Evolutionary conservation across 2,329 filamentous ascomycete species (phyloP).

Genomic region (Exophiala oligosperma): DNA sequence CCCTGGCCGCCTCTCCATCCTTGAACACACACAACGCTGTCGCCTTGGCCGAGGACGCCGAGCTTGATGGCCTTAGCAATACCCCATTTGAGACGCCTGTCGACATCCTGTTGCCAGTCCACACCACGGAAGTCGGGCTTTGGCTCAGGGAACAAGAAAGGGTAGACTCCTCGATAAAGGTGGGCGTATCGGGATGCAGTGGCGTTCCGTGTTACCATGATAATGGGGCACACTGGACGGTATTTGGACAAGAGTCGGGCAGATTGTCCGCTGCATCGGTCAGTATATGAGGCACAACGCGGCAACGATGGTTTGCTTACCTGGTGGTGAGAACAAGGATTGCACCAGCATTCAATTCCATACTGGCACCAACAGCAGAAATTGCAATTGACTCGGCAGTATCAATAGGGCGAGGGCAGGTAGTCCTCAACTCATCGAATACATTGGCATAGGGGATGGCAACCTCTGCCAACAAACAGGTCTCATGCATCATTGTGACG

Average conservation of each 20-base stretch:
- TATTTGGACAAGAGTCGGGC: slow-evolving; percentile 97
- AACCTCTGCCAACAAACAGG: slow-evolving; percentile 93
- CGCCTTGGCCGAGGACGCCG: slow-evolving; percentile 74
- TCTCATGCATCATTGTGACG: slow-evolving; percentile 97
- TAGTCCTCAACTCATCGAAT: slow-evolving; percentile 89
- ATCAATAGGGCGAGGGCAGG: slow-evolving; percentile 78
- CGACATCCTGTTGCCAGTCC: slow-evolving; percentile 95
- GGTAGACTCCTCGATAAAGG: slow-evolving; percentile 96
- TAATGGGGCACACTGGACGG: slow-evolving; percentile 96
- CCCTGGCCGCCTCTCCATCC: slow-evolving; percentile 68
- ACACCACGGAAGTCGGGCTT: slow-evolving; percentile 89
- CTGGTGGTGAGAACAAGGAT: slow-evolving; percentile 95
- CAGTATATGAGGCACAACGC: too few species aligned
- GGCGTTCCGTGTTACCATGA: slow-evolving; percentile 93
- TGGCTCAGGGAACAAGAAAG: slow-evolving; percentile 87
- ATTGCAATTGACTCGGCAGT: slow-evolving; percentile 95
- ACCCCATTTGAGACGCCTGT: slow-evolving; percentile 96
- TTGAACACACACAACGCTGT: slow-evolving; percentile 67
- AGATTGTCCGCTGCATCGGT: slow-evolving; percentile 69
- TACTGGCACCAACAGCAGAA: slow-evolving; percentile 90
- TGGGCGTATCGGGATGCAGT: slow-evolving; percentile 86
- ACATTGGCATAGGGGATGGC: slow-evolving; percentile 95
- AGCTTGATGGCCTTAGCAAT: slow-evolving; percentile 84
- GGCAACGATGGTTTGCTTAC: slow-evolving; percentile 42
- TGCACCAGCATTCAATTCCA: slow-evolving; percentile 93